phyloP scores from a whole-genome alignment of 306 rosid species.

The Phaseolus lunatus region DNA sequence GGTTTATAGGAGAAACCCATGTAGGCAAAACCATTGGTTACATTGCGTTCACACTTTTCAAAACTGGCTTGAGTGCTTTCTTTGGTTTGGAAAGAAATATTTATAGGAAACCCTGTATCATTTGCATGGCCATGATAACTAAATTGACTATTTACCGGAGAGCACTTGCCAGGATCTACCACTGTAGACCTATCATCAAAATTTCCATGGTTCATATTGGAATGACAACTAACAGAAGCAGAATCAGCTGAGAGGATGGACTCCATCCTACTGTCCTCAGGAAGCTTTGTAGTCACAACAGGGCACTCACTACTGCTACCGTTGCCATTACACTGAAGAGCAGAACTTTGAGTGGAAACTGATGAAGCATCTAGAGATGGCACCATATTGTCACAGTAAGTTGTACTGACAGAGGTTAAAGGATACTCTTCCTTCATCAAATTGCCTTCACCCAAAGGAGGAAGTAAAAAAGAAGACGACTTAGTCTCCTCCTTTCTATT shows the following conservation, averaged over 20 bases:
- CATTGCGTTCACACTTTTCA: constrained; percentile 52
- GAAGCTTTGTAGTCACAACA: constrained; percentile 42
- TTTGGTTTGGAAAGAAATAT: constrained; percentile 55
- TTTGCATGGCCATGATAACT: constrained; percentile 48
- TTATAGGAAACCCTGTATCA: constrained; percentile 45
- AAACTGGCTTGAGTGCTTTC: constrained; percentile 52
- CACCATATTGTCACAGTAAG: constrained; percentile 41
- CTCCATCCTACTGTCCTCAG: constrained; percentile 52
- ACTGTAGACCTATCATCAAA: constrained; percentile 52
- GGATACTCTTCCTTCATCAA: constrained; percentile 47
- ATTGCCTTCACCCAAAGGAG: constrained; percentile 48
- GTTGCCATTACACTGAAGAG: constrained; percentile 45
- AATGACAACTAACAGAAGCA: constrained; percentile 54
- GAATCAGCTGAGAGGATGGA: constrained; percentile 46
- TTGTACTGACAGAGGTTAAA: constrained; percentile 37
- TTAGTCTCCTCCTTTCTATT: constrained; percentile 46
- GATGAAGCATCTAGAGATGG: constrained; percentile 51
- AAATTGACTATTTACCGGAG: constrained; percentile 48
- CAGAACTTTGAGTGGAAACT: constrained; percentile 36
- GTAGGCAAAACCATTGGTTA: constrained; percentile 51
- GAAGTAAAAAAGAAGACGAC: constrained; percentile 38
- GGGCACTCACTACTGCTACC: constrained; percentile 43
- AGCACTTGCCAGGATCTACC: constrained; percentile 36
- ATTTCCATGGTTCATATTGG: constrained; percentile 46
- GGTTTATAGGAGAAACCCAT: constrained; percentile 77